Evolutionary conservation across 352 stramenopile species (phyloP).

Genomic region (Phytopythium ostracodes): DNA sequence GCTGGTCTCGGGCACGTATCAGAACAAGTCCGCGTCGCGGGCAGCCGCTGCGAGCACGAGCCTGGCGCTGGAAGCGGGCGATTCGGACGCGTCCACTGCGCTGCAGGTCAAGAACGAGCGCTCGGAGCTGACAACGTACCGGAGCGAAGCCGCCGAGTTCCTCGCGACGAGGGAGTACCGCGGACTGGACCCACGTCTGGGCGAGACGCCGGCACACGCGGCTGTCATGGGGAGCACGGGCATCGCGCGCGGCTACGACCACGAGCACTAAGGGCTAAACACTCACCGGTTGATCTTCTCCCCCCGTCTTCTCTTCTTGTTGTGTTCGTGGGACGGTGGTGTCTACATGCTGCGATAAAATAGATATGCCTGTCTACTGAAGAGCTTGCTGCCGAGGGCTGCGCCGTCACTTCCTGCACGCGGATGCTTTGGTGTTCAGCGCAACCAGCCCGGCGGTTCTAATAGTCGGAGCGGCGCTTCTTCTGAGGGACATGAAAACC

Average conservation of each 20-base stretch:
- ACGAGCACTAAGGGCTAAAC: conserved; percentile 36
- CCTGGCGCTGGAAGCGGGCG: conserved; percentile 18
- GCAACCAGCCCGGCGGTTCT: conserved; percentile 2
- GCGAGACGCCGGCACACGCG: conserved; percentile 72
- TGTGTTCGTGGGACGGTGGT: background rate
- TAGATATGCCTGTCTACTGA: conserved; percentile 9
- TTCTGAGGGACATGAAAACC: conserved; percentile 29
- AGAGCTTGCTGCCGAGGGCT: background rate
- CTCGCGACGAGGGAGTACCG: conserved; percentile 66
- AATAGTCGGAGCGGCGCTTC: conserved; percentile 56
- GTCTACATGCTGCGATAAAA: background rate
- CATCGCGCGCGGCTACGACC: conserved; percentile 74
- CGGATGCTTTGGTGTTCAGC: background rate
- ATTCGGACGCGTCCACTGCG: conserved; percentile 31
- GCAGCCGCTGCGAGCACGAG: conserved; percentile 11
- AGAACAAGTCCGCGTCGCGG: conserved; percentile 25
- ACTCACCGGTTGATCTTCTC: background rate
- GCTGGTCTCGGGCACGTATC: conserved; percentile 74
- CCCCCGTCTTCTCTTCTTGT: background rate
- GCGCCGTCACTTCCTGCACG: background rate
- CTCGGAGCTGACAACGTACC: conserved; percentile 54
- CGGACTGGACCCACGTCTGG: conserved; percentile 77
- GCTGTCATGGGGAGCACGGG: conserved; percentile 67
- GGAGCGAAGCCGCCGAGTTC: conserved; percentile 73
- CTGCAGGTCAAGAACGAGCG: conserved; percentile 54